Conservation (phyloP, 2,329 filamentous ascomycete genomes). For the Akanthomyces lecanii region DNA sequence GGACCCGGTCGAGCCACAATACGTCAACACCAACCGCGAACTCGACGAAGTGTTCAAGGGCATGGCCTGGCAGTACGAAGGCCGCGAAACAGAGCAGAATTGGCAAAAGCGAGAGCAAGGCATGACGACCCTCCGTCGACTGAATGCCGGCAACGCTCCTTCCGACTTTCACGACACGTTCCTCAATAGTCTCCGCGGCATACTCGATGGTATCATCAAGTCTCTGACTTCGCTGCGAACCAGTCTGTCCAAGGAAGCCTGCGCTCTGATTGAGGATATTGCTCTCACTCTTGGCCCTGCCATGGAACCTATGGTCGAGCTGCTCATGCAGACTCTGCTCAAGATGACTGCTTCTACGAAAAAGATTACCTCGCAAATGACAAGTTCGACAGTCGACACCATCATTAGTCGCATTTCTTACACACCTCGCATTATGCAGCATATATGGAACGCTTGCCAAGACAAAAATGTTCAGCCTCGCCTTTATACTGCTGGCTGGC, state of each 20-base stretch:
- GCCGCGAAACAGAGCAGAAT: constrained; percentile 84
- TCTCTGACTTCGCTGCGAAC: constrained; percentile 78
- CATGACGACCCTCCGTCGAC: constrained; percentile 67
- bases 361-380: constrained; percentile 83
- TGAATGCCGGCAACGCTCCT: constrained; percentile 79
- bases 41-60: constrained; percentile 82
- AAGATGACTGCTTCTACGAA: constrained; percentile 89
- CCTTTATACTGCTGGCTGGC: constrained; percentile 73
- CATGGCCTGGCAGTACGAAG: constrained; percentile 80
- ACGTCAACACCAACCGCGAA: constrained; percentile 79
- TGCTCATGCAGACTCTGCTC: constrained; percentile 82
- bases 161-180: constrained; percentile 71
- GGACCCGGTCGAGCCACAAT: constrained; percentile 72
- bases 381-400: constrained; percentile 73
- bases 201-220: constrained; percentile 88
- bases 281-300: constrained; percentile 70
- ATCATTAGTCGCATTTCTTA: constrained; percentile 79
- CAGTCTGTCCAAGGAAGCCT: constrained; percentile 84
- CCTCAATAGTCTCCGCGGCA: constrained; percentile 62
- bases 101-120: constrained; percentile 85
- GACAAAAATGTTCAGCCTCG: constrained; percentile 93
- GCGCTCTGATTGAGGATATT: constrained; percentile 78
- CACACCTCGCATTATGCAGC: constrained; percentile 75
- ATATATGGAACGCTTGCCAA: constrained; percentile 74
- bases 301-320: constrained; percentile 84